These are phyloP conservation scores for Priceomyces haplophilus DNA, from an alignment of 805 yeast species.

Conservation along the genomic window DNA sequence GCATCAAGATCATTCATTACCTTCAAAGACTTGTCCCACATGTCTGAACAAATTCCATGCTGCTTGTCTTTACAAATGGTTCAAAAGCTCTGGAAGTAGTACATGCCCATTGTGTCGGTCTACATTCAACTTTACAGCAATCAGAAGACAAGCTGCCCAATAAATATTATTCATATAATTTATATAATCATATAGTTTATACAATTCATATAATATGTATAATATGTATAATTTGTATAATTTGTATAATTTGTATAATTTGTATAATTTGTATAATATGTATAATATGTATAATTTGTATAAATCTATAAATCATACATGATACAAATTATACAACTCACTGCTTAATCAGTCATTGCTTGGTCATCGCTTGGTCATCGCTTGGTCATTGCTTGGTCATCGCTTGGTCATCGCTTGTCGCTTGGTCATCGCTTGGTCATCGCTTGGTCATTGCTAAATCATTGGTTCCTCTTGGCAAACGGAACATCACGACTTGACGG, in stretches of 20 bases:
- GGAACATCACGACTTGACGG: not conserved
- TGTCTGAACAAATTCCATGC: constrained; percentile 94
- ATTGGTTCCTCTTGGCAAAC: not conserved
- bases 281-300: too few relatives aligned
- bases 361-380: too few relatives aligned
- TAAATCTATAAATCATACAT: too few relatives aligned
- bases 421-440: too few relatives aligned
- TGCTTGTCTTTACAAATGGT: constrained; percentile 96
- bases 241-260: too few relatives aligned
- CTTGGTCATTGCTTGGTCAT: too few relatives aligned
- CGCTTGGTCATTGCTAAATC: not conserved
- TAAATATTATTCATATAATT: not conserved
- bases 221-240: too few relatives aligned
- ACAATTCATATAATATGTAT: not conserved
- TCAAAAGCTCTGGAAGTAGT: constrained; percentile 85
- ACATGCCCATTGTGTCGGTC: constrained; percentile 94
- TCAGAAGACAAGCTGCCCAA: constrained; percentile 6
- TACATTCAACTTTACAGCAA: constrained; percentile 46
- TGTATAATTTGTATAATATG: too few relatives aligned
- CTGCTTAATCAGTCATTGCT: too few relatives aligned
- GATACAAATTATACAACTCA: too few relatives aligned
- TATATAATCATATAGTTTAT: too few relatives aligned
- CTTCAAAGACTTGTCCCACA: constrained; percentile 82
- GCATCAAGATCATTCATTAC: constrained; percentile 87
- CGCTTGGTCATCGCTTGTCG: too few relatives aligned